Evolutionary conservation across 1,284 basidiomycete genomes (phyloP), one percentile per base, ranked within the genome.

Genomic region (Melanopsichium pennsylvanicum): DNA sequence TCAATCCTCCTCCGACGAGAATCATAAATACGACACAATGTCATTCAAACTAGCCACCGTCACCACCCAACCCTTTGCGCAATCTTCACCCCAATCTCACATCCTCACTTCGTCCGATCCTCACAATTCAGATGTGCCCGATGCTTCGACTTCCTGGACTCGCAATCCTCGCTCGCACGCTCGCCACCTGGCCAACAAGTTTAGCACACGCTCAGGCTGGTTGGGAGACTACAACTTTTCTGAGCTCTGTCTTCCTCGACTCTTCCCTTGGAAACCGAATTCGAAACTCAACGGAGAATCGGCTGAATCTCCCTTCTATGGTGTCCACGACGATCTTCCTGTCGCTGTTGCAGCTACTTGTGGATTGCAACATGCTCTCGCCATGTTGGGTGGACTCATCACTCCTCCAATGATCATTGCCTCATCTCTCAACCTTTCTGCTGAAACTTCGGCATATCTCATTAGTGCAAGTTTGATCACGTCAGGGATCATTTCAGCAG

Each of bases 371-470:
- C 90, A 92, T 76, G 86, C 88, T 0, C 86, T 92, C 1, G 89
- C 90, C 1, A 91, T 91, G 90, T 84, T 91, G 18, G 90, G 89
- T 2, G 90, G 90, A 15, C 80, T 85, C 4, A 88, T 89, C 67
- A 87, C 88, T 0, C 89, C 89, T 0, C 91, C 91, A 0, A 92
- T 92, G 73, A 90, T 92, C 68, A 64, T 72, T 25, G 56, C 69
- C 22, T 68, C 63, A 18, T 57, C 73, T 5, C 72, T 83, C 41
- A 70, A 64, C 42, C 70, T 84, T 22, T 58, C 69, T 10, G 48
- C 70, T 0, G 64, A 69, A 10, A 86, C 84, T 0, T 88, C 88
- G 15, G 84, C 89, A 2, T 93, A 92, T 76, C 87, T 93, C 87
- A 87, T 93, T 71, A 90, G 89, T 4, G 87, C 90, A 1, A 89